Evolutionary conservation across 2,329 filamentous ascomycete genomes (phyloP), one percentile per base, ranked within the genome.

Genomic region (Claviceps sorghi): DNA sequence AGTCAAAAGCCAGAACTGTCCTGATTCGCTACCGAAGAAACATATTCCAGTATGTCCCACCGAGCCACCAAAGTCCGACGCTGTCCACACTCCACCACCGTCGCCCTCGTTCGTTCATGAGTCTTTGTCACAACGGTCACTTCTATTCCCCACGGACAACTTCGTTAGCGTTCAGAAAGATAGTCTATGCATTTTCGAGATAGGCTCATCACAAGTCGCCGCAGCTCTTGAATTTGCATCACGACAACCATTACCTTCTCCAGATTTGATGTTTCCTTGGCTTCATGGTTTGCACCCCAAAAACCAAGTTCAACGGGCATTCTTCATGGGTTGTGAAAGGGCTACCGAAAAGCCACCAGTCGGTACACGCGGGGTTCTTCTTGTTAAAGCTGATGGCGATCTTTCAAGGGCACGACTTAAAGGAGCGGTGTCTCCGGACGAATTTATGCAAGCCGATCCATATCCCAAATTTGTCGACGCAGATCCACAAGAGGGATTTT

Each of bases 221-320:
- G 74, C 80, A 46, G 88, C 91, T 1, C 64, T 97, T 36, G 82
- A 94, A 57, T 80, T 90, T 61, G 72, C 82, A 54, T 79, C 91
- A 3, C 78, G 82, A 2, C 88, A 95, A 62, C 84, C 89, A 1
- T 74, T 97, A 26, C 91, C 93, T 7, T 82, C 91, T 52, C 82
- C 93, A 0, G 79, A 84, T n/a, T 76, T 82, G 55, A 87, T 97
- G 56, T 98, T 97, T 62, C 93, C 93, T 2, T 98, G 93, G 93
- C 75, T 96, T 26, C 93, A 98, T 69, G 93, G 93, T 26, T 72
- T 97, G 42, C 90, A 97, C 62, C 83, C 87, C 0, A 80, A 85
- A 55, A 98, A 98, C 63, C 82, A 88, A 55, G 78, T 95, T 51
- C 93, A 98, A 63, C 78, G 93, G 55, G 80, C 86, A 7, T 97